Conservation (phyloP, 2,329 filamentous ascomycete species). For the Balansia obtecta region DNA sequence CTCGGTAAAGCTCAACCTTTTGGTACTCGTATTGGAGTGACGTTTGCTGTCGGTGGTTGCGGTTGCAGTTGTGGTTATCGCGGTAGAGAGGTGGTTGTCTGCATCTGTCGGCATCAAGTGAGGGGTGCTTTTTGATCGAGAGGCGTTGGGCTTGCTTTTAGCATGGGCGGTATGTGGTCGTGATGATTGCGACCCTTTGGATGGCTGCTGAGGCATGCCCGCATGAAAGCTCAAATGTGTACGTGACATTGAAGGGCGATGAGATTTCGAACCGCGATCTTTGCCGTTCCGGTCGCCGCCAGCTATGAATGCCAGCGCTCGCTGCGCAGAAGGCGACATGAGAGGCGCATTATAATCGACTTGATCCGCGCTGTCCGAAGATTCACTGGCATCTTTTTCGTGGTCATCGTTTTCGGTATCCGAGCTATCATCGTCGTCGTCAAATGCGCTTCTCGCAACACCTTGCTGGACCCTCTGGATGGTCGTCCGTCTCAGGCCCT, state of each 20-base stretch:
- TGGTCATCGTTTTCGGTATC: constrained; percentile 24
- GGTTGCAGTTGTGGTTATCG: neutral
- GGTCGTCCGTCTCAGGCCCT: constrained; percentile 28
- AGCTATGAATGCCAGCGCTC: constrained; percentile 38
- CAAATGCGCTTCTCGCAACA: constrained; percentile 36
- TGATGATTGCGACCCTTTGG: constrained; percentile 11
- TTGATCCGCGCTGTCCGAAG: constrained; percentile 26
- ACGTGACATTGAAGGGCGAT: constrained; percentile 20
- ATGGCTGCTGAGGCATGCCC: constrained; percentile 11
- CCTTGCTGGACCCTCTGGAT: constrained; percentile 19
- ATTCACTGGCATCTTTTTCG: constrained; percentile 26
- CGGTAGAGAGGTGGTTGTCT: constrained; percentile 8
- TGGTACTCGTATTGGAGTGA: constrained; percentile 39
- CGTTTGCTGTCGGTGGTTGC: constrained; percentile 28
- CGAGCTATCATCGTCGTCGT: constrained; percentile 35
- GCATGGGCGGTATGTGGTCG: constrained; percentile 44
- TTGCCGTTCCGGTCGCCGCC: constrained; percentile 25
- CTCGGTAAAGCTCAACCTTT: constrained; percentile 49
- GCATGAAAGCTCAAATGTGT: constrained; percentile 21
- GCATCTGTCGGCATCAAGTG: constrained; percentile 24
- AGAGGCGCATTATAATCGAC: constrained; percentile 13
- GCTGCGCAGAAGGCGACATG: constrained; percentile 34
- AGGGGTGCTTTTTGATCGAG: constrained; percentile 36
- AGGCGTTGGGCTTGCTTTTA: constrained; percentile 29
- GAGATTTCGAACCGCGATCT: constrained; percentile 16